Evolutionary conservation across 257 asterid species (phyloP), one percentile per base, ranked within the genome.

Genomic region (Ocimum tenuiflorum): DNA sequence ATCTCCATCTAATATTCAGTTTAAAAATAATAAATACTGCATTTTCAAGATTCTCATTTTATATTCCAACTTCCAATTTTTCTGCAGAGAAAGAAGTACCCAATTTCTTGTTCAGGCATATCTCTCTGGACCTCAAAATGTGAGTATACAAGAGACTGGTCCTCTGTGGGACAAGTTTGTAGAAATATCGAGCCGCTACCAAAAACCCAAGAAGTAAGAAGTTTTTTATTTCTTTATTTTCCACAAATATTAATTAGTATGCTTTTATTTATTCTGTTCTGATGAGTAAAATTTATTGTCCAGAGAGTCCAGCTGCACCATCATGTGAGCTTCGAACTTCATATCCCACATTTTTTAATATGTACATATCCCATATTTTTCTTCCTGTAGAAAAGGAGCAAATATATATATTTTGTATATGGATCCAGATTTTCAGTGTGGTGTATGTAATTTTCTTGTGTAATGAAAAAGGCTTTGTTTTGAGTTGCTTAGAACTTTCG

Each of bases 41-140:
- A 36, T 7, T 36, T 7, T 11, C 45, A 9, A 9, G n/a, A 27
- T 27, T 27, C 31, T 27, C 31, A 27, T 27, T 4, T 1, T 1
- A 4, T 27, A 27, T 27, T 1, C n/a, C n/a, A n/a, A n/a, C n/a
- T 27, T 27, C 31, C 31, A 27, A 27, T 27, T 27, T 43, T 68
- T 48, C 22, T 31, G 45, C 82, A 92, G 99, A 80, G 96, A 84
- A 73, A 85, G 95, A 77, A 73, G 78, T 15, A 91, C 83, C 24
- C 82, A 85, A 62, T 92, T 84, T 73, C 67, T 90, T 31, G 97
- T 85, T 69, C 95, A 89, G 76, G 96, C 97, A 60, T 92, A 86
- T 72, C 75, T 92, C 42, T 78, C 77, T 8, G 99, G 99, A 33
- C 97, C 99, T 15, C 88, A 83, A 80, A 89, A 83, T 24, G 99